Percentiles rank a stretch among this genome's conserved stretches.
Conservation (phyloP, 2,329 filamentous ascomycete genomes). For the Colletotrichum sansevieriae region DNA sequence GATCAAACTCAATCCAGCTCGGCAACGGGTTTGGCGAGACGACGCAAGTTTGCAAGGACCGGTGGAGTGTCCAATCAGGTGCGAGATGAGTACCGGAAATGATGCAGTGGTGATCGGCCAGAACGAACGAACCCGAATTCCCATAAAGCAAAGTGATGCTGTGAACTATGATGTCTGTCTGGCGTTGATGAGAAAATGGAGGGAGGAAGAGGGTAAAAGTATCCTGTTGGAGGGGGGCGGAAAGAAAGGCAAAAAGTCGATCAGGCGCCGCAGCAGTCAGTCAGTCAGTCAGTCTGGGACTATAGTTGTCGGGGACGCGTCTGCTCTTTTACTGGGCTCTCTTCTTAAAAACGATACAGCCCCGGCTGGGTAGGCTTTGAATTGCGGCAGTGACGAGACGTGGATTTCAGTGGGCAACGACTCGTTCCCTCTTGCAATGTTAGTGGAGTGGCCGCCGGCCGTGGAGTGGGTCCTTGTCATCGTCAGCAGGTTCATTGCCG, state of each 20-base stretch:
- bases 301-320: constrained; percentile 33
- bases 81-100: constrained; percentile 15
- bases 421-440: constrained; percentile 27
- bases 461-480: constrained; percentile 22
- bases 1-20: constrained; percentile 40
- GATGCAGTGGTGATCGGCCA: not conserved
- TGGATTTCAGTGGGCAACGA: constrained; percentile 38
- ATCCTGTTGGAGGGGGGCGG: not conserved
- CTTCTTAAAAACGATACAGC: constrained; percentile 39
- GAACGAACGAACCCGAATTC: constrained; percentile 17
- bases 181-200: not conserved
- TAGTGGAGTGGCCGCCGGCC: constrained; percentile 29
- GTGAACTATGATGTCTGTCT: not conserved
- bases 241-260: constrained; percentile 9
- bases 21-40: constrained; percentile 40
- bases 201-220: not conserved
- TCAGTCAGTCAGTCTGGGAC: constrained; percentile 1
- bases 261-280: constrained; percentile 16
- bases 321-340: constrained; percentile 29
- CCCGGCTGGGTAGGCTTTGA: constrained; percentile 28
- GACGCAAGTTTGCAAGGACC: constrained; percentile 29
- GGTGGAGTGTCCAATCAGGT: constrained; percentile 31
- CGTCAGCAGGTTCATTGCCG: not conserved
- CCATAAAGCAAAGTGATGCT: constrained; percentile 15
- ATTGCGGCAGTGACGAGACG: constrained; percentile 41